Evolutionary conservation across 2,329 filamentous ascomycete genomes (phyloP).

Genomic region (Microdochium nivale): DNA sequence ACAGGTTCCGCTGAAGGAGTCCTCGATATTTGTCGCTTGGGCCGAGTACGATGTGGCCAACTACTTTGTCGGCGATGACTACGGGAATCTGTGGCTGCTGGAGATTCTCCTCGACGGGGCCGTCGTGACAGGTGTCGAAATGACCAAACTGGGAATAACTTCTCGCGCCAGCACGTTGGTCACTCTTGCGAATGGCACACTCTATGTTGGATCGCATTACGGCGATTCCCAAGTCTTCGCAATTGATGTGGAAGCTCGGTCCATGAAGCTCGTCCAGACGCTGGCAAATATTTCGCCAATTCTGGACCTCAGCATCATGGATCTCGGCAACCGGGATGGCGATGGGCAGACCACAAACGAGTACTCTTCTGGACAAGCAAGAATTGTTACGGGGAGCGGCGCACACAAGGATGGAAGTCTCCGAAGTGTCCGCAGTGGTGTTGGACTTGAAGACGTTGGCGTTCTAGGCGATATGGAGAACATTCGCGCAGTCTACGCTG

Average conservation of each 20-base stretch:
- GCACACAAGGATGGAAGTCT: conserved; percentile 83
- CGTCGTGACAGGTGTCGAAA: conserved; percentile 63
- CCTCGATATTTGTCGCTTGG: conserved; percentile 89
- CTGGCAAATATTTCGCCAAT: conserved; percentile 84
- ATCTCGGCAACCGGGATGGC: conserved; percentile 78
- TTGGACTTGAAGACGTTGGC: conserved; percentile 82
- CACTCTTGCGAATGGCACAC: conserved; percentile 61
- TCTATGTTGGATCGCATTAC: conserved; percentile 88
- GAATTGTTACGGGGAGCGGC: conserved; percentile 87
- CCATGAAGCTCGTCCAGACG: conserved; percentile 62
- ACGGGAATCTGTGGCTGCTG: conserved; percentile 76
- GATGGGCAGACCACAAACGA: conserved; percentile 70
- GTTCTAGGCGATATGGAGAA: conserved; percentile 71
- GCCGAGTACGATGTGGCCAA: conserved; percentile 71
- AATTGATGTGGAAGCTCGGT: conserved; percentile 17
- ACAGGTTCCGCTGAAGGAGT: conserved; percentile 56
- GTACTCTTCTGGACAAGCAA: conserved; percentile 89
- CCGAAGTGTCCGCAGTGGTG: conserved; percentile 84
- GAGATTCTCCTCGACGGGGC: conserved; percentile 62
- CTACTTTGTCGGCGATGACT: conserved; percentile 89
- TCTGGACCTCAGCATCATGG: conserved; percentile 91
- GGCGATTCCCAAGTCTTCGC: conserved; percentile 79
- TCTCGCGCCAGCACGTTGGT: conserved; percentile 72
- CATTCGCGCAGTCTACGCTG: conserved; percentile 63
- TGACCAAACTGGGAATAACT: conserved; percentile 56